Conservation (phyloP, 345 rosid genomes). For the Eucalyptus sp. region DNA sequence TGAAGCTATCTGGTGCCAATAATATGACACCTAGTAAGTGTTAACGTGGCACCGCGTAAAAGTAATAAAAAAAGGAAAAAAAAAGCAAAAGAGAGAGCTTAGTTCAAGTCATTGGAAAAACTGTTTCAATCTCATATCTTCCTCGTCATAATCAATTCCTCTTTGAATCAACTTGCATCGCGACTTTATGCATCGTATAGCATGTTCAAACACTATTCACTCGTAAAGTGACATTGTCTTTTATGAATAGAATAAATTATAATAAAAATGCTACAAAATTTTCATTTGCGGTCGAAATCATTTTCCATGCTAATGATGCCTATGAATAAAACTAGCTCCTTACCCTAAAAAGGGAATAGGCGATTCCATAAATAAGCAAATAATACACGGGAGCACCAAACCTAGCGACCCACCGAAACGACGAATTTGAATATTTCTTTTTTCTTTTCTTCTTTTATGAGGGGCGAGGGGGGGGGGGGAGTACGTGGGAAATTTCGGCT, state of each 20-base stretch:
- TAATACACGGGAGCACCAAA: neutral
- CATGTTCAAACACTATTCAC: fast-evolving
- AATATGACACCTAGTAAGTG: neutral
- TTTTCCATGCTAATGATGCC: neutral
- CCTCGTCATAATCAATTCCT: fast-evolving
- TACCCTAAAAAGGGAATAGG: neutral
- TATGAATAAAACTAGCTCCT: neutral
- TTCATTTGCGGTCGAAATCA: neutral
- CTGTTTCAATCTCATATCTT: neutral
- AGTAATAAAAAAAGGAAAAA: fast-evolving
- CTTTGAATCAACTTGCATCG: fast-evolving
- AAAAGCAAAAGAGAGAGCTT: neutral
- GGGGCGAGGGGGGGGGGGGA: too few relatives aligned
- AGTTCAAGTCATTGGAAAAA: neutral
- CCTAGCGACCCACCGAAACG: neutral
- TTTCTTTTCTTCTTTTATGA: neutral
- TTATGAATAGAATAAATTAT: neutral
- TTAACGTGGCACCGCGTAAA: fast-evolving
- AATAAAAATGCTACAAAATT: neutral
- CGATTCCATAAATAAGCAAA: neutral
- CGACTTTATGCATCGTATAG: neutral
- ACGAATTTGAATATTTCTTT: neutral
- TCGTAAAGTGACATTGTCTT: neutral
- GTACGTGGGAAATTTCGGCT: neutral
- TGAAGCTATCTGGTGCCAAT: fast-evolving